These are phyloP conservation scores for Ophiostoma sp. DNA, from an alignment of 2,329 filamentous ascomycete genomes.

Conservation along the genomic window DNA sequence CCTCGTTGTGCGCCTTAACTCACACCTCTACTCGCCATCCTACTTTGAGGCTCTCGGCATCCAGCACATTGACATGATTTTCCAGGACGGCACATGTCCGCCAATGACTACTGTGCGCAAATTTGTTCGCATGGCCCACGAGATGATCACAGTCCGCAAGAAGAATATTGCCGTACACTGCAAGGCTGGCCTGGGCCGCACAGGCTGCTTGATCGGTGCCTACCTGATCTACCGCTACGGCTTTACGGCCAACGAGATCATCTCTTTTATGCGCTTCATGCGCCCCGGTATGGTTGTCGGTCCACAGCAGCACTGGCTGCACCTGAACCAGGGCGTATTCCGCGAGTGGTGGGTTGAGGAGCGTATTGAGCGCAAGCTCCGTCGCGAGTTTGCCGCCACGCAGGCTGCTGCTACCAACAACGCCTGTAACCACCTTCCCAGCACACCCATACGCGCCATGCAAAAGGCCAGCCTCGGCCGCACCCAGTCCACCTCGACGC, in stretches of 20 bases:
- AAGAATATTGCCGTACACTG: constrained; percentile 96
- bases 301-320: constrained; percentile 97
- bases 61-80: constrained; percentile 97
- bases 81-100: constrained; percentile 95
- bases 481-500: constrained; percentile 60
- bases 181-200: constrained; percentile 93
- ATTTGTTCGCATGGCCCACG: constrained; percentile 91
- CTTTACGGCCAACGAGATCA: constrained; percentile 95
- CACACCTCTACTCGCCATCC: constrained; percentile 90
- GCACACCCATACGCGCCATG: constrained; percentile 57
- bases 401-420: constrained; percentile 33
- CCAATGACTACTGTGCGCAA: constrained; percentile 82
- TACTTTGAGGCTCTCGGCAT: constrained; percentile 96
- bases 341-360: constrained; percentile 98
- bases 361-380: constrained; percentile 65
- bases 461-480: constrained; percentile 54
- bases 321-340: constrained; percentile 94
- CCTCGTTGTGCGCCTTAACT: constrained; percentile 91
- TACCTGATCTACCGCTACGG: constrained; percentile 97
- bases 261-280: constrained; percentile 99
- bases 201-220: constrained; percentile 91
- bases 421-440: constrained; percentile 38
- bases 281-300: constrained; percentile 97
- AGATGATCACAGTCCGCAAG: constrained; percentile 85
- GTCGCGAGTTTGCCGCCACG: constrained; percentile 51